Conservation (phyloP, 495 filamentous ascomycete genomes). For the Corynascus novoguineensis region DNA sequence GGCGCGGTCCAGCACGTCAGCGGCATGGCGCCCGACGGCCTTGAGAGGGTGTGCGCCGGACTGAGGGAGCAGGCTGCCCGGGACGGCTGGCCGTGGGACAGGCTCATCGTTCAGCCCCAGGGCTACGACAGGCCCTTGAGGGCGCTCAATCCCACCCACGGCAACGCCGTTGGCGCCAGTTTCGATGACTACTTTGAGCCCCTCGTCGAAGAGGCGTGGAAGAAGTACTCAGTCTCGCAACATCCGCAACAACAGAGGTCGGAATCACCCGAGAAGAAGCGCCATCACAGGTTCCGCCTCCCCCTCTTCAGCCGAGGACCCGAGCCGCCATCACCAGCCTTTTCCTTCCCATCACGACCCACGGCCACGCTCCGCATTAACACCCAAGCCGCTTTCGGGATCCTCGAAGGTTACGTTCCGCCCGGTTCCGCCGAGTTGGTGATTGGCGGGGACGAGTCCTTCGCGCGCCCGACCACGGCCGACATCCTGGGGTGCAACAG, state of each 20-base stretch:
- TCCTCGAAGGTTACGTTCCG: constrained; percentile 24
- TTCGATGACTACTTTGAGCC: constrained; percentile 61
- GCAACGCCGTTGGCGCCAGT: constrained; percentile 48
- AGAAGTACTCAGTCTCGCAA: constrained; percentile 8
- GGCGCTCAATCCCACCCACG: constrained; percentile 61
- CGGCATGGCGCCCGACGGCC: constrained; percentile 55
- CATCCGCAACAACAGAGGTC: constrained; percentile 14
- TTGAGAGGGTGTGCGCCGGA: constrained; percentile 51
- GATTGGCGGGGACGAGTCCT: constrained; percentile 46
- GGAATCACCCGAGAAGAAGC: background rate
- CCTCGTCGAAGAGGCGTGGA: constrained; percentile 61
- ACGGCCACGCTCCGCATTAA: constrained; percentile 27
- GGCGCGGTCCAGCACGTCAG: constrained; percentile 53
- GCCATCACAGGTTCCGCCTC: background rate
- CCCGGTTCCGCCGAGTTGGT: constrained; percentile 18
- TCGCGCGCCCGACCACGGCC: constrained; percentile 52
- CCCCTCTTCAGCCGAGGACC: background rate
- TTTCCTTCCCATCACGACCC: background rate
- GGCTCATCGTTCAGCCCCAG: constrained; percentile 52
- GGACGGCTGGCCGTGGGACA: constrained; percentile 61
- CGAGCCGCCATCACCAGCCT: background rate
- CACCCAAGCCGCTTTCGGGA: constrained; percentile 37
- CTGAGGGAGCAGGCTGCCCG: constrained; percentile 49
- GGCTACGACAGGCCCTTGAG: constrained; percentile 47
- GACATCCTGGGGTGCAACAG: constrained; percentile 71